A percentile compares a stretch with the other conserved stretches of the same genome.
Evolutionary conservation across 2,329 filamentous ascomycete genomes (phyloP).

Genomic region (Pseudogymnoascus sp.): DNA sequence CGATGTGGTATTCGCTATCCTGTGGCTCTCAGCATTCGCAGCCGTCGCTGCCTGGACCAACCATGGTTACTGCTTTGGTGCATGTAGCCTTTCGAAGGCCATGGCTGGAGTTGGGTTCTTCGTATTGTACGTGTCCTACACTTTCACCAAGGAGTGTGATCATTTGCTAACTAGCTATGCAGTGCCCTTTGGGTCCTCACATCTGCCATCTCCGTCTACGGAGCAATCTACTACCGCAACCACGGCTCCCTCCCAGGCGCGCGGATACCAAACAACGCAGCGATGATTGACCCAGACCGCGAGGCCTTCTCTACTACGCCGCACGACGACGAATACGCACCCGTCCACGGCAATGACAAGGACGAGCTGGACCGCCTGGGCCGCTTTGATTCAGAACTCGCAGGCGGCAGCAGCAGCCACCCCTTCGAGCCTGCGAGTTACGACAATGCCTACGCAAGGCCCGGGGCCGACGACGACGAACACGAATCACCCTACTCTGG

Average conservation of each 20-base stretch:
- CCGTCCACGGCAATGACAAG: constrained; percentile 49
- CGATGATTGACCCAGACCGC: constrained; percentile 59
- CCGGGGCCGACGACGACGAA: not conserved
- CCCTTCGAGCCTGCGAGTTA: not conserved
- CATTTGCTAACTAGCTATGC: constrained; percentile 4
- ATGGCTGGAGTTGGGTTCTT: constrained; percentile 56
- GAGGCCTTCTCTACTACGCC: constrained; percentile 61
- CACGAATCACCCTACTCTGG: not conserved
- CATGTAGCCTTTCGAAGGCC: constrained; percentile 53
- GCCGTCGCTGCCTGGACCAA: constrained; percentile 57
- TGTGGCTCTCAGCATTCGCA: constrained; percentile 61
- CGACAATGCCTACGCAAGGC: not conserved
- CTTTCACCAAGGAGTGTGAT: not conserved
- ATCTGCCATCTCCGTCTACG: constrained; percentile 50
- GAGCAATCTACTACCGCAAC: constrained; percentile 52
- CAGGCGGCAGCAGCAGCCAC: not conserved
- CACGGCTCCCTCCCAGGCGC: constrained; percentile 51
- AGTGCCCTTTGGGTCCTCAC: constrained; percentile 49
- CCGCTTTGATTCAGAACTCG: not conserved
- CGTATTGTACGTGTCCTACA: constrained; percentile 41
- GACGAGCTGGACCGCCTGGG: constrained; percentile 16
- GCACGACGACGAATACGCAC: constrained; percentile 59
- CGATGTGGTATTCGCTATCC: constrained; percentile 48
- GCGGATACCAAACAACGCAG: constrained; percentile 31
- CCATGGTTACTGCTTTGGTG: constrained; percentile 44